phyloP scores from a whole-genome alignment of 345 rosid species.

The Populus alba region DNA sequence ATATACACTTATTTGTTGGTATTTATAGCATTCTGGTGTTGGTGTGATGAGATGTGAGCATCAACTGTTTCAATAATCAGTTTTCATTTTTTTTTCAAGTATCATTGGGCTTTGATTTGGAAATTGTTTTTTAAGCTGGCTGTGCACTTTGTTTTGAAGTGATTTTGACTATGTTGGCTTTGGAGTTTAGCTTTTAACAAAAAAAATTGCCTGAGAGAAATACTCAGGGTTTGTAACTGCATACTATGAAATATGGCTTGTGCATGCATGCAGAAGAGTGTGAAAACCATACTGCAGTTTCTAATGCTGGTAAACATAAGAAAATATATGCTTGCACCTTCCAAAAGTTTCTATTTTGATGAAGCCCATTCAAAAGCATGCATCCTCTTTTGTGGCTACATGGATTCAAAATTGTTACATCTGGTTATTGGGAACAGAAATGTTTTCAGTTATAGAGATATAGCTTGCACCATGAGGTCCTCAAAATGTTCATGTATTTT shows the following conservation, averaged over 20 bases:
- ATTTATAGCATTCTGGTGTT: background rate
- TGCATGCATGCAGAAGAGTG: background rate
- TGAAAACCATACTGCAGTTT: background rate
- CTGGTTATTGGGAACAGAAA: background rate
- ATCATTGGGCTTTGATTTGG: background rate
- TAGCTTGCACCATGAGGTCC: conserved; percentile 1
- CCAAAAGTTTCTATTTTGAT: background rate
- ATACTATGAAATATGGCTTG: background rate
- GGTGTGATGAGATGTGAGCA: background rate
- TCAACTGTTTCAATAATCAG: background rate
- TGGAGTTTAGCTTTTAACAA: background rate
- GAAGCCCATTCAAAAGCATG: background rate
- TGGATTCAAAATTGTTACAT: background rate
- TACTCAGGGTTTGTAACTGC: background rate
- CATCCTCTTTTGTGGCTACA: background rate
- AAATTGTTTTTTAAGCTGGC: background rate
- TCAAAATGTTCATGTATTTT: conserved; percentile 10
- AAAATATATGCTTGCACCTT: background rate
- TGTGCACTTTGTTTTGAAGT: background rate
- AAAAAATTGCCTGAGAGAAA: background rate
- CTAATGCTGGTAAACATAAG: background rate
- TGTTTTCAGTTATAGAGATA: background rate
- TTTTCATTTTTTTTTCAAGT: background rate
- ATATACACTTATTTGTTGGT: background rate
- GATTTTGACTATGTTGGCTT: background rate